Base-by-base conservation (phyloP, 2,329 filamentous ascomycete species). In the Nemania abortiva region DNA sequence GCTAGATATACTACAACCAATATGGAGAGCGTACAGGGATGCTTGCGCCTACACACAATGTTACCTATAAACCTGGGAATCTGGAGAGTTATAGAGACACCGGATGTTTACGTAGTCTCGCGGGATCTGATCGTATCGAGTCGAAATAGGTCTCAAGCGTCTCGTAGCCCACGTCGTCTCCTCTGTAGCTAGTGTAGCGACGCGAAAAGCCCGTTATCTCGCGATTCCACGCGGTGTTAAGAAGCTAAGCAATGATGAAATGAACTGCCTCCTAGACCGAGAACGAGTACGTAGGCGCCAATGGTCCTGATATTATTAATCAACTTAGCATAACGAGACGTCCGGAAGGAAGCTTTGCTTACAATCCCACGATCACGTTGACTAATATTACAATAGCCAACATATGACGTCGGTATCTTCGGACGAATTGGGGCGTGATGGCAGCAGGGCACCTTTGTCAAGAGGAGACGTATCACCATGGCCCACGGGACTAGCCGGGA, bases 351-450 rank as follows among this genome's bases (percentile, higher is more conserved):
- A 15, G 37, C 6, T 15, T 15, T 47, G 42, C 42, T 47, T n/a
- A n/a, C 15, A 2, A 3, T 4, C 37, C 3, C 37, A 15, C 42
- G 11, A 15, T 15, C 42, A 6, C 7, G 42, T 47, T 47, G 42
- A 47, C 42, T 47, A 47, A 47, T 47, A 47, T 47, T 47, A 47
- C 42, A 47, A 47, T 47, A 47, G 42, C 42, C 42, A 47, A 47
- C 42, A 3, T 2, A 47, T 47, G 42, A 47, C 42, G 42, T 47
- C 42, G 9, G n/a, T n/a, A n/a, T n/a, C n/a, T n/a, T 42, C 10
- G 10, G 10, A 18, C 39, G 9, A 3, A 15, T 11, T 42, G 39
- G 15, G 39, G 39, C 39, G 13, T 11, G 39, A 42, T 18, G 37
- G 6, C 11, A 42, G 13, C 13, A 42, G 37, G 37, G 37, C 6